Percentiles rank a stretch among this genome's conserved stretches.
Evolutionary conservation across 78 protist species (phyloP).

Genomic region (Dictyostelium capitatum): DNA sequence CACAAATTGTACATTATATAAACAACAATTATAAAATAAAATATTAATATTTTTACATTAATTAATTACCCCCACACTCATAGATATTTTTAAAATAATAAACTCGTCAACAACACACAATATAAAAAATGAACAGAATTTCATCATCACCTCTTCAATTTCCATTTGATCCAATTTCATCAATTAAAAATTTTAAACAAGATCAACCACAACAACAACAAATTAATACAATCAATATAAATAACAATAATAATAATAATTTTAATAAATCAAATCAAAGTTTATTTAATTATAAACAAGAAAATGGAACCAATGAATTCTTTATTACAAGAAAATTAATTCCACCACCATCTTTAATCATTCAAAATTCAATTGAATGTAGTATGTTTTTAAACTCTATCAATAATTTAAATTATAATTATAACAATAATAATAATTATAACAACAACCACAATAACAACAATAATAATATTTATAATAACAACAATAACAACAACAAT

Average conservation of each 20-base stretch:
- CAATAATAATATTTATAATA: not conserved
- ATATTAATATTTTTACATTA: not conserved
- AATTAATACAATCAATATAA: not conserved
- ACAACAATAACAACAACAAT: not conserved
- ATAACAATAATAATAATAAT: not conserved
- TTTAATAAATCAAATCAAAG: not conserved
- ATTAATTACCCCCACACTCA: not conserved
- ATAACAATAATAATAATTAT: not conserved
- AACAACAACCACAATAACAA: no score
- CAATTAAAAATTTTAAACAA: not conserved
- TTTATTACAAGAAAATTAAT: constrained; percentile 9
- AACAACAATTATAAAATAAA: not conserved
- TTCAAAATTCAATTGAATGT: not conserved
- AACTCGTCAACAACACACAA: not conserved
- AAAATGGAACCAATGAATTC: constrained; percentile 10
- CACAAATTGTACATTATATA: no score
- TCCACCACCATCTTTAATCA: constrained; percentile 38
- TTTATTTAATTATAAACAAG: not conserved
- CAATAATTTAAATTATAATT: not conserved
- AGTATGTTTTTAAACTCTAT: not conserved
- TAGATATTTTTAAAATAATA: not conserved
- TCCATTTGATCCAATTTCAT: constrained; percentile 30
- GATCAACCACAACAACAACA: not conserved
- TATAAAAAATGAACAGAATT: constrained; percentile 2
- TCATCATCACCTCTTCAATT: constrained; percentile 4